Conservation (phyloP, 164 flowering plant species). For the Euptelea pleiosperma region DNA sequence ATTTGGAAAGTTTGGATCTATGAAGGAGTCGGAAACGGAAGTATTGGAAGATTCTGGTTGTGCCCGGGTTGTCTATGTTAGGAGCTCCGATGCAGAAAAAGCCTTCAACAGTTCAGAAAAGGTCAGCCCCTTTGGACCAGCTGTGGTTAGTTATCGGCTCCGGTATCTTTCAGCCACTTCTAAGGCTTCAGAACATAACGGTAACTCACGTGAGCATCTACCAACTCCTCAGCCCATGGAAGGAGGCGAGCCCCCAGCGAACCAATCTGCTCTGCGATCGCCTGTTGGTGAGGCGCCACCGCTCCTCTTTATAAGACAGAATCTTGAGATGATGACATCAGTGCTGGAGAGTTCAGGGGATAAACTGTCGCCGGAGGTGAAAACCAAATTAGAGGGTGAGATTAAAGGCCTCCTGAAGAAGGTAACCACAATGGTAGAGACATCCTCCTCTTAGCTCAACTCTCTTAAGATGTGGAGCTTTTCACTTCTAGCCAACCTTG, state of each 20-base stretch:
- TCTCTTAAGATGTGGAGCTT: too few relatives aligned
- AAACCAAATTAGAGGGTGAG: conserved; percentile 56
- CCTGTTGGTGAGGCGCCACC: conserved; percentile 39
- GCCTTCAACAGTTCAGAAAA: conserved; percentile 46
- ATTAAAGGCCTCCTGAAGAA: conserved; percentile 60
- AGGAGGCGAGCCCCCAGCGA: conserved; percentile 6
- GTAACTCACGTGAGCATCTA: neutral
- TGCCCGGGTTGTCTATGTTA: conserved; percentile 41
- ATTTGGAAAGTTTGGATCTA: conserved; percentile 44
- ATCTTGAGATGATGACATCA: conserved; percentile 71
- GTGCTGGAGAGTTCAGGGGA: conserved; percentile 65
- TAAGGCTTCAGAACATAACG: conserved; percentile 9
- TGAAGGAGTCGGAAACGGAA: conserved; percentile 46
- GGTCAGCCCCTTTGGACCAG: conserved; percentile 40
- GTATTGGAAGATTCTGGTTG: conserved; percentile 26
- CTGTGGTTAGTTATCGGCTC: conserved; percentile 36
- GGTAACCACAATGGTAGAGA: conserved; percentile 45
- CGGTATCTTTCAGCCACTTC: conserved; percentile 24
- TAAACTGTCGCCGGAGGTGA: conserved; percentile 56
- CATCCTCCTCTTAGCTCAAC: conserved; percentile 37
- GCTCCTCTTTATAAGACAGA: conserved; percentile 44
- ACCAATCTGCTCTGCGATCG: conserved; percentile 13
- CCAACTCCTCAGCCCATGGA: conserved; percentile 4
- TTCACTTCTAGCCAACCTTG: too few relatives aligned
- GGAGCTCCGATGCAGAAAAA: conserved; percentile 43